A percentile compares a stretch with the other conserved stretches of the same genome.
Conservation (phyloP, 2,329 filamentous ascomycete genomes). For the Endothia cerciana region DNA sequence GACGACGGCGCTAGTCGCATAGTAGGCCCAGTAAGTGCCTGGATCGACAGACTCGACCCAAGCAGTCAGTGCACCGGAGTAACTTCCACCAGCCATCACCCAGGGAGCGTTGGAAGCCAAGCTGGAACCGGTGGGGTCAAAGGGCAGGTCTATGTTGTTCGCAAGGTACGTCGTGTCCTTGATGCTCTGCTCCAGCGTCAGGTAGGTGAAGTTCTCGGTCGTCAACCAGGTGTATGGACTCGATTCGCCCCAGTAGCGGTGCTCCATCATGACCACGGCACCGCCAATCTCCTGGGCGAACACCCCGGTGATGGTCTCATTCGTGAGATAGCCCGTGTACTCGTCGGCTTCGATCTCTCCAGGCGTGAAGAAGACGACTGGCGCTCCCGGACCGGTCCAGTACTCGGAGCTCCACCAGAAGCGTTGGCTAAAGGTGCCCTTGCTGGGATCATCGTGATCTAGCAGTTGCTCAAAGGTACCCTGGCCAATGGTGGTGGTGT, state of each 20-base stretch:
- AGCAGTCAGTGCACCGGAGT: slow-evolving; percentile 57
- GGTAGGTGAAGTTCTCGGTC: slow-evolving; percentile 43
- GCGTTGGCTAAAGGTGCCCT: slow-evolving; percentile 47
- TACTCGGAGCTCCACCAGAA: slow-evolving; percentile 46
- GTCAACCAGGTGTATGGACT: slow-evolving; percentile 43
- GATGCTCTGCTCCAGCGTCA: slow-evolving; percentile 47
- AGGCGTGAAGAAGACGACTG: slow-evolving; percentile 46
- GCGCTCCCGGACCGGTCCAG: slow-evolving; percentile 46
- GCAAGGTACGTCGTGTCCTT: slow-evolving; percentile 47
- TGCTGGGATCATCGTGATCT: slow-evolving; percentile 44
- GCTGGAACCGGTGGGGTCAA: slow-evolving; percentile 50
- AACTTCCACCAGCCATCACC: slow-evolving; percentile 59
- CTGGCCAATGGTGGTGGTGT: slow-evolving; percentile 34
- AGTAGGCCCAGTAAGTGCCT: slow-evolving; percentile 63
- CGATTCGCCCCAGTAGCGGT: slow-evolving; percentile 49
- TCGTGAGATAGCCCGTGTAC: slow-evolving; percentile 49
- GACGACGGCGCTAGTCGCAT: slow-evolving; percentile 59
- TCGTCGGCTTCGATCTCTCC: slow-evolving; percentile 42
- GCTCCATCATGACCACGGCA: slow-evolving; percentile 46
- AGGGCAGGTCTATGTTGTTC: slow-evolving; percentile 51
- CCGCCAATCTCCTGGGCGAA: slow-evolving; percentile 45
- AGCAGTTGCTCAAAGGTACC: slow-evolving; percentile 46
- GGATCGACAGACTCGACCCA: slow-evolving; percentile 56
- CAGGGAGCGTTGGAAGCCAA: slow-evolving; percentile 56
- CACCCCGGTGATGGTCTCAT: slow-evolving; percentile 42